phyloP scores from a whole-genome alignment of 345 rosid genomes.

The Anacardium occidentale region DNA sequence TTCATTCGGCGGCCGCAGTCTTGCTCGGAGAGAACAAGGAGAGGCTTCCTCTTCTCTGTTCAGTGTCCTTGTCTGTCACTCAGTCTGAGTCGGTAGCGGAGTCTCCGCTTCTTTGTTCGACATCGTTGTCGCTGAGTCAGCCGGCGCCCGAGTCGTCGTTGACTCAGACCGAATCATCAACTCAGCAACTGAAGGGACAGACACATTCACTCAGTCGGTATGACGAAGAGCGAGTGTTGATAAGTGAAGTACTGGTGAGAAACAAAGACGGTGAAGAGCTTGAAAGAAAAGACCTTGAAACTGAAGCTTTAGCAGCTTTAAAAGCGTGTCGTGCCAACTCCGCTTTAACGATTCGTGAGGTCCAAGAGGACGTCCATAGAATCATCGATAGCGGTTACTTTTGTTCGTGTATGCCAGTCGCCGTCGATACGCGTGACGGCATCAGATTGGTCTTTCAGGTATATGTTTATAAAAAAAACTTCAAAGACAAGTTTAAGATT shows the following conservation, averaged over 20 bases:
- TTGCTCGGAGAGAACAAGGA: not conserved
- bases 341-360: slow-evolving; percentile 77
- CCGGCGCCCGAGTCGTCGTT: not conserved
- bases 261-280: slow-evolving; percentile 94
- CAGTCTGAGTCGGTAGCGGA: slow-evolving; percentile 10
- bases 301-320: slow-evolving; percentile 76
- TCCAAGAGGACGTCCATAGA: slow-evolving; percentile 92
- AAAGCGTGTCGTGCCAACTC: slow-evolving; percentile 87
- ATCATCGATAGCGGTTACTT: slow-evolving; percentile 88
- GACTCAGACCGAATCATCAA: slow-evolving; percentile 2
- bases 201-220: slow-evolving; percentile 42
- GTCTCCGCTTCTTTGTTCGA: slow-evolving; percentile 51
- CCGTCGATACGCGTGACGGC: slow-evolving; percentile 92
- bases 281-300: slow-evolving; percentile 87
- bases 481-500: no score
- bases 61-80: slow-evolving; percentile 47
- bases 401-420: slow-evolving; percentile 83
- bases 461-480: not conserved
- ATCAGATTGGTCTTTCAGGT: slow-evolving; percentile 88
- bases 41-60: slow-evolving; percentile 42
- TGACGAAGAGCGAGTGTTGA: slow-evolving; percentile 86
- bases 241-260: slow-evolving; percentile 85
- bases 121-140: slow-evolving; percentile 42
- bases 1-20: slow-evolving; percentile 20
- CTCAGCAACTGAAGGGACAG: slow-evolving; percentile 43